These are phyloP conservation scores for Berberis vulgaris DNA, from an alignment of 164 flowering plant genomes.

Conservation along the genomic window DNA sequence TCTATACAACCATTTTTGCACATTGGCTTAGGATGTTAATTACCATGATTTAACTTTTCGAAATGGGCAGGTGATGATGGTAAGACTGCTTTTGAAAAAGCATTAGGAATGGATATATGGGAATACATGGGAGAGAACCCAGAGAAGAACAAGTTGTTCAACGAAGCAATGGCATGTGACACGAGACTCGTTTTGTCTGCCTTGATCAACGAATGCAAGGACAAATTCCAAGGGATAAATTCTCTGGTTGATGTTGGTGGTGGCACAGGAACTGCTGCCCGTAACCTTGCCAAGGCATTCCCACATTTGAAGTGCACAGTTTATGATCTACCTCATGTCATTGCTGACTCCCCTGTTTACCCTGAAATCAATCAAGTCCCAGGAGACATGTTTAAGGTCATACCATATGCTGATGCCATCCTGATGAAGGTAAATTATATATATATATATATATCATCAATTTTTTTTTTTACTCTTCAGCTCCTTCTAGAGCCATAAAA, in stretches of 20 bases:
- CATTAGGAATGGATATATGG: conserved; percentile 25
- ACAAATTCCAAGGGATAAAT: conserved; percentile 7
- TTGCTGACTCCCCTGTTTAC: conserved; percentile 11
- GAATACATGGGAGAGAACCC: conserved; percentile 15
- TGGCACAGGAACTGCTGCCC: conserved; percentile 21
- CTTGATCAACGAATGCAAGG: conserved; percentile 9
- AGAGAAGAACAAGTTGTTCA: conserved; percentile 15
- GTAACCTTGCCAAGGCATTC: conserved; percentile 19
- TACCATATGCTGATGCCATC: conserved; percentile 19
- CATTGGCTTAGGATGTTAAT: too few species aligned
- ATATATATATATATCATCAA: background rate
- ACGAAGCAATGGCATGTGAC: conserved; percentile 28
- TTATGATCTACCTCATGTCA: conserved; percentile 21
- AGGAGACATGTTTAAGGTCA: conserved; percentile 19
- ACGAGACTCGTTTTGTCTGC: conserved; percentile 9
- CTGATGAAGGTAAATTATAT: conserved; percentile 15
- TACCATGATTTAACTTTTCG: too few species aligned
- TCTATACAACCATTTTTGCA: too few species aligned
- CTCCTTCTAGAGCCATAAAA: background rate
- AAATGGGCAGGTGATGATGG: background rate
- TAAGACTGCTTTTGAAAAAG: conserved; percentile 21
- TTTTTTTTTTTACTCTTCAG: background rate
- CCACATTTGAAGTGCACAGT: conserved; percentile 20
- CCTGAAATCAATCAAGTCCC: conserved; percentile 6
- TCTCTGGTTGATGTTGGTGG: conserved; percentile 25